A percentile compares a stretch with the other conserved stretches of the same genome.
Conservation (phyloP, 768 basidiomycete genomes). For the Lactarius hatsudake region DNA sequence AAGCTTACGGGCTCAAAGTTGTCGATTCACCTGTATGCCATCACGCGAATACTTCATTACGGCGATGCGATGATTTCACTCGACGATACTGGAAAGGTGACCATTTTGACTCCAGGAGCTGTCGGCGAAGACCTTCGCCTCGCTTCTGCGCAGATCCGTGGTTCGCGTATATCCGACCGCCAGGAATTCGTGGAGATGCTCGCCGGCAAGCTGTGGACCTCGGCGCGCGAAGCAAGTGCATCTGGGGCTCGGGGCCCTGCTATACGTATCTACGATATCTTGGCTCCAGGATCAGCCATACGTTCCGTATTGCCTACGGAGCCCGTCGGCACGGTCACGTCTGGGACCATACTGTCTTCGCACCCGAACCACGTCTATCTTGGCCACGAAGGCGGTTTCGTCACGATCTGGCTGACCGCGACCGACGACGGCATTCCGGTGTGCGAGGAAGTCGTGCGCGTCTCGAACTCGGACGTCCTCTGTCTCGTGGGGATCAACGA, state of each 20-base stretch:
- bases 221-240: conserved; percentile 49
- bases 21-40: conserved; percentile 59
- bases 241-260: conserved; percentile 52
- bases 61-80: conserved; percentile 70
- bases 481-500: conserved; percentile 82
- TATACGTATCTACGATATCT: conserved; percentile 78
- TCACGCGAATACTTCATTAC: conserved; percentile 74
- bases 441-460: conserved; percentile 76
- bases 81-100: conserved; percentile 82
- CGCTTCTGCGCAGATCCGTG: conserved; percentile 48
- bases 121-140: conserved; percentile 37
- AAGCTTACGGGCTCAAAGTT: conserved; percentile 54
- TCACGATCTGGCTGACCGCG: conserved; percentile 74
- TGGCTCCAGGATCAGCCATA: conserved; percentile 54
- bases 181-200: conserved; percentile 76
- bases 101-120: conserved; percentile 61
- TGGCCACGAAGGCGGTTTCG: conserved; percentile 88
- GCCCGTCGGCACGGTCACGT: conserved; percentile 78
- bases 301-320: conserved; percentile 60
- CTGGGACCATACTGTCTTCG: conserved; percentile 71
- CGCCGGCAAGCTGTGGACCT: conserved; percentile 81
- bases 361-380: conserved; percentile 69
- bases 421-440: conserved; percentile 54
- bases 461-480: conserved; percentile 78
- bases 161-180: conserved; percentile 73